phyloP scores from a whole-genome alignment of 2,329 filamentous ascomycete species.

The Colletotrichum shisoi region DNA sequence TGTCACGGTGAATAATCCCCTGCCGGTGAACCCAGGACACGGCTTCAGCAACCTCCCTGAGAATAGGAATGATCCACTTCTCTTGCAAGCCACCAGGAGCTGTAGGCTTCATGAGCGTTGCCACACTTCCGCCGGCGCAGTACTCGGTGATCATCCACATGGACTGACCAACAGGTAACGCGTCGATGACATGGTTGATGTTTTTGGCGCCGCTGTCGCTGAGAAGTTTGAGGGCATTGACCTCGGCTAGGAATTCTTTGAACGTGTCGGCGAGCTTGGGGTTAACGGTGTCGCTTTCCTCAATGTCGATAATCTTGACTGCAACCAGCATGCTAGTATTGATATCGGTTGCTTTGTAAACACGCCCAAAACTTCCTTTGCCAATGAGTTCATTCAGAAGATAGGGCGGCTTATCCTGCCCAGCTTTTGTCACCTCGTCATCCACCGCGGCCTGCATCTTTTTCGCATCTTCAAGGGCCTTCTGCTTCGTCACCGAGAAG shows the following conservation, averaged over 20 bases:
- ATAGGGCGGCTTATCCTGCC: slow-evolving; percentile 70
- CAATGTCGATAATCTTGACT: slow-evolving; percentile 85
- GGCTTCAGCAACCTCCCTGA: slow-evolving; percentile 71
- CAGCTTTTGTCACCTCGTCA: slow-evolving; percentile 67
- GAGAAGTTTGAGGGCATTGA: slow-evolving; percentile 74
- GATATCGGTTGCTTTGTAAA: slow-evolving; percentile 69
- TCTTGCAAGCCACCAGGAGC: slow-evolving; percentile 71
- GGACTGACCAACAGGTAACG: slow-evolving; percentile 76
- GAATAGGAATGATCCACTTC: slow-evolving; percentile 73
- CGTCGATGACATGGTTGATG: slow-evolving; percentile 82
- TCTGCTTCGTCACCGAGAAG: slow-evolving; percentile 60
- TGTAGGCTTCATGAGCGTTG: slow-evolving; percentile 74
- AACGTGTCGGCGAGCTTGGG: slow-evolving; percentile 72
- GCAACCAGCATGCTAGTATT: slow-evolving; percentile 67
- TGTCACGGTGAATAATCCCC: slow-evolving; percentile 74
- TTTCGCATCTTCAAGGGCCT: slow-evolving; percentile 72
- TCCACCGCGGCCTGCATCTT: slow-evolving; percentile 72
- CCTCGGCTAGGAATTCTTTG: slow-evolving; percentile 73
- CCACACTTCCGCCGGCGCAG: slow-evolving; percentile 83
- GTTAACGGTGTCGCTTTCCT: slow-evolving; percentile 74
- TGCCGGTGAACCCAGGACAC: slow-evolving; percentile 73
- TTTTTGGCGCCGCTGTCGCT: slow-evolving; percentile 78
- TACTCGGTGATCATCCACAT: slow-evolving; percentile 92
- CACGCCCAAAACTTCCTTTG: slow-evolving; percentile 76
- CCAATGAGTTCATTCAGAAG: slow-evolving; percentile 76